phyloP scores from a whole-genome alignment of 805 yeast genomes.

The Barnettozyma vustinii region DNA sequence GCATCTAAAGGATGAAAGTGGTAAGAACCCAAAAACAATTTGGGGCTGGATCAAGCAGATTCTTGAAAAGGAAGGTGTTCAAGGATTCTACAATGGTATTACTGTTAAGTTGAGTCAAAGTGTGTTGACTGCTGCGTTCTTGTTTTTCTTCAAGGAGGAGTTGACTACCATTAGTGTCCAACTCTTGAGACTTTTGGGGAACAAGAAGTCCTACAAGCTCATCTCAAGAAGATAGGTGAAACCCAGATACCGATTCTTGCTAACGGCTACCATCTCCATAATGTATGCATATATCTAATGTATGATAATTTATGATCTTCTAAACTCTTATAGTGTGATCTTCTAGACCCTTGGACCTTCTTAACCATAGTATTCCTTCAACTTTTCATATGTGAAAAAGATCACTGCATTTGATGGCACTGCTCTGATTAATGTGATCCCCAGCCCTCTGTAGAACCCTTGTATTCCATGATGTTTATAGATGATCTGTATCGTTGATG shows the following conservation, averaged over 20 bases:
- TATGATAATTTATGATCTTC: background rate
- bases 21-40: conserved; percentile 32
- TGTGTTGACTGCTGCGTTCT: conserved; percentile 81
- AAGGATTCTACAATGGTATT: conserved; percentile 78
- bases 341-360: too few relatives aligned
- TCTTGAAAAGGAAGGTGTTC: conserved; percentile 62
- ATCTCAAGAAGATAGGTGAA: background rate
- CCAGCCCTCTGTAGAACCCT: conserved; percentile 79
- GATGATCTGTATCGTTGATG: conserved; percentile 35
- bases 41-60: conserved; percentile 51
- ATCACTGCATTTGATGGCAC: conserved; percentile 88
- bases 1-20: conserved; percentile 54
- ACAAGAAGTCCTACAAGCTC: background rate
- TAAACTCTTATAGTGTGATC: background rate
- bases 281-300: background rate
- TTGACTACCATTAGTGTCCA: conserved; percentile 55
- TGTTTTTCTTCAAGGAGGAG: conserved; percentile 88
- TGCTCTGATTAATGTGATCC: conserved; percentile 75
- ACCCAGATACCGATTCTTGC: background rate
- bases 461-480: conserved; percentile 52
- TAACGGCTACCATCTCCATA: background rate
- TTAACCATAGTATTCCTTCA: conserved; percentile 33
- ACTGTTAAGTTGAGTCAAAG: conserved; percentile 76
- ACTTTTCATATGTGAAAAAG: conserved; percentile 70
- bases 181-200: conserved; percentile 40